Evolutionary conservation across 2,329 filamentous ascomycete species (phyloP), one percentile per base, ranked within the genome.

Genomic region (Aphanocladium album): DNA sequence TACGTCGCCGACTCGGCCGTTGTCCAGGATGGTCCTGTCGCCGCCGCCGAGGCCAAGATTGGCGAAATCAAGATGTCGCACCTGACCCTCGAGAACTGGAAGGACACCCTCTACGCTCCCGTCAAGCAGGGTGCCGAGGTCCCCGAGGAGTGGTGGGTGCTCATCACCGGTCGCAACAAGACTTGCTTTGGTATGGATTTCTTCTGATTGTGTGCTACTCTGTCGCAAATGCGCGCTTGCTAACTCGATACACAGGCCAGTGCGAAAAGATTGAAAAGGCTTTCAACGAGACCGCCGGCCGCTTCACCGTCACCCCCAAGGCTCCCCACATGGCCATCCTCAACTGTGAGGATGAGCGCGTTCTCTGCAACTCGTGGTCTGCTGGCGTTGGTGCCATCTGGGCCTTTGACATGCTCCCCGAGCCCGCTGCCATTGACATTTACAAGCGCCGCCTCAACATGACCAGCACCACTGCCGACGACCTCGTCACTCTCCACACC

Each of bases 321-420:
- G 77, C 85, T 55, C 89, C 89, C 51, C 83, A 90, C 71, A 82
- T 90, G 67, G 90, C 79, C 60, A 75, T 85, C 64, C 72, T 93
- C 68, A 85, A 92, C 79, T 93, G 90, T 76, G 90, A 93, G 63
- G 75, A 84, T 67, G 82, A 93, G 74, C 84, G 84, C 58, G 81
- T 91, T 57, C 84, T 93, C 35, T 93, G 90, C 82, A 89, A 90
- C 75, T 76, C 80, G 63, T 91, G 89, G 89, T 85, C 85, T 45
- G 80, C 85, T 63, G 82, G 80, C 63, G 80, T 88, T 45, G 87
- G 87, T 56, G 78, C 77, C 64, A 72, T 93, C 64, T 89, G 88
- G 80, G 79, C 89, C 70, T 82, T 92, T 67, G 82, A 86, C 65
- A 75, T 90, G 72, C 81, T 89, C 63, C 85, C 89, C 63, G 77